phyloP scores from a whole-genome alignment of 2,329 filamentous ascomycete genomes.

The Colletotrichum spinosum region DNA sequence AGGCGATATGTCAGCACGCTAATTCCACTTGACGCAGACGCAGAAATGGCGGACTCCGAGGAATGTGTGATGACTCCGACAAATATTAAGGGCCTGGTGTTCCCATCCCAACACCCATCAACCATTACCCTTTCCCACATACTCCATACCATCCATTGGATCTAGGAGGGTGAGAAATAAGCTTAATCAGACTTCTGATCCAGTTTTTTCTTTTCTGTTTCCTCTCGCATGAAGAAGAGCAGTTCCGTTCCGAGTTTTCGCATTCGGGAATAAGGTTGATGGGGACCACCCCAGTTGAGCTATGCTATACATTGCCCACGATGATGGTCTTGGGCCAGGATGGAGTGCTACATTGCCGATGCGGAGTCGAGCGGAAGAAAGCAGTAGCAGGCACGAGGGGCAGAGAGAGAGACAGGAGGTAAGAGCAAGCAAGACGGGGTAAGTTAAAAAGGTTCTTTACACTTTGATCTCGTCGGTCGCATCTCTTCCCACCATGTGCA shows the following conservation, averaged over 20 bases:
- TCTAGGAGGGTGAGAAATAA: constrained; percentile 11
- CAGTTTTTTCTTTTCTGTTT: not conserved
- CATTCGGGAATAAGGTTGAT: not conserved
- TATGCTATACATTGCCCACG: no score
- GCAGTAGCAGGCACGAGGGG: not conserved
- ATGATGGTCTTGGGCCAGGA: no score
- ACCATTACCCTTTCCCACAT: no score
- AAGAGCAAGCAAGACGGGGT: not conserved
- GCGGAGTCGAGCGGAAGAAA: not conserved
- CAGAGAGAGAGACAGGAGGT: not conserved
- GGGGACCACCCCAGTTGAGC: no score
- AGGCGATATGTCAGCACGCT: constrained; percentile 43
- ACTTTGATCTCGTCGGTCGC: constrained; percentile 69
- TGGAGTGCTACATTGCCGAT: no score
- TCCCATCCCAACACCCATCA: constrained; percentile 2
- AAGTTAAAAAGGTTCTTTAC: constrained; percentile 51
- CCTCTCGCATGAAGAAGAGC: not conserved
- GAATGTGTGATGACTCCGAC: constrained; percentile 3
- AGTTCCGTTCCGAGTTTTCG: constrained; percentile 5
- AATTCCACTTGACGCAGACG: constrained; percentile 32
- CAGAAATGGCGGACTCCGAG: constrained; percentile 20
- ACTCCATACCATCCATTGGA: not conserved
- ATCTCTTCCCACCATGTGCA: constrained; percentile 71
- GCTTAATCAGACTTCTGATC: constrained; percentile 36
- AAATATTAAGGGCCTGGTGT: constrained; percentile 28